Evolutionary conservation across 2,329 filamentous ascomycete species (phyloP).

Genomic region (Talaromyces rugulosus): DNA sequence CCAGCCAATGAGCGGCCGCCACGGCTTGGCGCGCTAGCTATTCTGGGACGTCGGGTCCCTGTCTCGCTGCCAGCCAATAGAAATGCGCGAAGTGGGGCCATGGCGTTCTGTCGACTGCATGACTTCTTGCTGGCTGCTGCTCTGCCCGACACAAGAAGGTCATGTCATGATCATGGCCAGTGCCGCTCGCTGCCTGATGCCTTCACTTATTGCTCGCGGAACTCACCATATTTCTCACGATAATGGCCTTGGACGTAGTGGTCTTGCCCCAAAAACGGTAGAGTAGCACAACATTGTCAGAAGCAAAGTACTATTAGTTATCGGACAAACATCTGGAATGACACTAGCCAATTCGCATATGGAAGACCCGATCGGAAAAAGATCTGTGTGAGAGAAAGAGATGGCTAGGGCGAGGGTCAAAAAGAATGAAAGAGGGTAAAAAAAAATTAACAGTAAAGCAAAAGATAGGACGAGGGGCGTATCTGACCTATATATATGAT

Average conservation of each 20-base stretch:
- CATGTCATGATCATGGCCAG: neutral
- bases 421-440: neutral
- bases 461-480: neutral
- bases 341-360: neutral
- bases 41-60: neutral
- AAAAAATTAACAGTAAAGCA: neutral
- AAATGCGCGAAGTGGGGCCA: neutral
- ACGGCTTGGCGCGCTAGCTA: neutral
- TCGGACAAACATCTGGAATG: neutral
- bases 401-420: neutral
- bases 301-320: neutral
- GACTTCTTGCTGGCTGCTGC: neutral
- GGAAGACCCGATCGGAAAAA: neutral
- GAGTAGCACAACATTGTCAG: neutral
- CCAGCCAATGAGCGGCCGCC: neutral
- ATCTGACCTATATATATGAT: constrained; percentile 3
- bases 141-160: neutral
- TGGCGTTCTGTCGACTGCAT: neutral
- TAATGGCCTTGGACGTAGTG: neutral
- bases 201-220: neutral
- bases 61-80: neutral
- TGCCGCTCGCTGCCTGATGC: neutral
- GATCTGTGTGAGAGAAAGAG: neutral
- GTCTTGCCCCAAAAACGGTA: neutral
- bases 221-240: neutral